These are phyloP conservation scores for Metschnikowia anglica DNA, from an alignment of 805 yeast genomes.

Conservation along the genomic window DNA sequence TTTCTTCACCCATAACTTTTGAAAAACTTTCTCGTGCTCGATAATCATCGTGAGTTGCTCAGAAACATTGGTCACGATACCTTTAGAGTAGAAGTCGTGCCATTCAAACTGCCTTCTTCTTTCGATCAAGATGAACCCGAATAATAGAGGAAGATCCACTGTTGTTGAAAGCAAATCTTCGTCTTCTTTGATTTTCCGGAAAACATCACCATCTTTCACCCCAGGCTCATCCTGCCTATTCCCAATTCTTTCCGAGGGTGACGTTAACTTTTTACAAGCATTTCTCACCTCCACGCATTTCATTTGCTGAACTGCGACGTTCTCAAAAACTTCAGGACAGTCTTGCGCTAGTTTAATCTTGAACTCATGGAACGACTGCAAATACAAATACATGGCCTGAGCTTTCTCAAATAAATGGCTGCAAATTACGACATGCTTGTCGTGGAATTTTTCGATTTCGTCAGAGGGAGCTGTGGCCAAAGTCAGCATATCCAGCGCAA, in stretches of 20 bases:
- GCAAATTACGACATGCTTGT: slow-evolving; percentile 22
- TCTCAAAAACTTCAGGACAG: slow-evolving; percentile 28
- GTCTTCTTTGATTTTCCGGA: slow-evolving; percentile 25
- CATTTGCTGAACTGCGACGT: slow-evolving; percentile 39
- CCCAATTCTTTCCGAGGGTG: slow-evolving; percentile 13
- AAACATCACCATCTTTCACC: background rate
- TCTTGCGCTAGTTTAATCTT: slow-evolving; percentile 25
- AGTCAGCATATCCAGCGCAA: slow-evolving; percentile 24
- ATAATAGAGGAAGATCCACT: slow-evolving; percentile 66
- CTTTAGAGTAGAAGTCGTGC: slow-evolving; percentile 44
- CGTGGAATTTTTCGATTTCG: slow-evolving; percentile 24
- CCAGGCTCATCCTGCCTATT: background rate
- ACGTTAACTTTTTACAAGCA: slow-evolving; percentile 29
- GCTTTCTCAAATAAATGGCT: slow-evolving; percentile 28
- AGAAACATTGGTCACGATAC: slow-evolving; percentile 44
- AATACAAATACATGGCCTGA: slow-evolving; percentile 30
- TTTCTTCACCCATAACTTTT: slow-evolving; percentile 63
- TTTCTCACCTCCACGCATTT: slow-evolving; percentile 34
- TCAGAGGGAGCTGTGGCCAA: slow-evolving; percentile 10
- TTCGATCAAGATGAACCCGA: slow-evolving; percentile 69
- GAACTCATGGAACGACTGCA: slow-evolving; percentile 34
- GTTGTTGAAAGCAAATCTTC: slow-evolving; percentile 46
- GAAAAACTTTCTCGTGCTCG: slow-evolving; percentile 53
- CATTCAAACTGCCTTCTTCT: slow-evolving; percentile 58
- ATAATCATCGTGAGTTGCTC: slow-evolving; percentile 58